Conservation (phyloP, 306 rosid genomes). For the Corylus avellana region DNA sequence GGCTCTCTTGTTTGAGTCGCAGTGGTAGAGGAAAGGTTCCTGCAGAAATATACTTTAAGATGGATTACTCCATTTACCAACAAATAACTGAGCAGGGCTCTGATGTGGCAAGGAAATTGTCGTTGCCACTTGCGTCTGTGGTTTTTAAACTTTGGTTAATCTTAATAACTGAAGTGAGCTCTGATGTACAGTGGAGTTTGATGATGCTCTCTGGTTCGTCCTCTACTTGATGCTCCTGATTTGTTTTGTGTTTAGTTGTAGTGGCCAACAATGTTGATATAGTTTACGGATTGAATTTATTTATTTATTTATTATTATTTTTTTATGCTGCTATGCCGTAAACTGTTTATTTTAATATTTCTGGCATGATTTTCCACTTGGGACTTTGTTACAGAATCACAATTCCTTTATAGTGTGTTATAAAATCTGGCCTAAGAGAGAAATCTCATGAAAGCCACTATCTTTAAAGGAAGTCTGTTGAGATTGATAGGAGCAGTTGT, state of each 20-base stretch:
- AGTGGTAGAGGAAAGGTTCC: background rate
- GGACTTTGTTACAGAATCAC: background rate
- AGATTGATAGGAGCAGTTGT: background rate
- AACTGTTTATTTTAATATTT: background rate
- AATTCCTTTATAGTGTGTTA: background rate
- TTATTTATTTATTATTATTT: too few species aligned
- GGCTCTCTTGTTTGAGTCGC: background rate
- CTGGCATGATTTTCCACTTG: background rate
- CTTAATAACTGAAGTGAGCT: too few species aligned
- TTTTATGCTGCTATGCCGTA: background rate
- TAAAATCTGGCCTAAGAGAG: background rate
- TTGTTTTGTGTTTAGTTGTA: background rate
- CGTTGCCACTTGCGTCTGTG: background rate
- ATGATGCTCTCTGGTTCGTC: background rate
- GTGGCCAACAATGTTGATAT: background rate
- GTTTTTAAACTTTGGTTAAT: too few species aligned
- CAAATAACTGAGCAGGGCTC: background rate
- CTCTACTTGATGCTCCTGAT: background rate
- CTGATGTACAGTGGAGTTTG: background rate
- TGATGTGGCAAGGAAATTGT: background rate
- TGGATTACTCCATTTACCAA: background rate
- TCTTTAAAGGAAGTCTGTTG: background rate
- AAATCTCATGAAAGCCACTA: background rate
- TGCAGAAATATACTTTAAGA: background rate
- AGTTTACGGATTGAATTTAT: background rate